Conservation (phyloP, 257 asterid species). For the Solanum piurae region DNA sequence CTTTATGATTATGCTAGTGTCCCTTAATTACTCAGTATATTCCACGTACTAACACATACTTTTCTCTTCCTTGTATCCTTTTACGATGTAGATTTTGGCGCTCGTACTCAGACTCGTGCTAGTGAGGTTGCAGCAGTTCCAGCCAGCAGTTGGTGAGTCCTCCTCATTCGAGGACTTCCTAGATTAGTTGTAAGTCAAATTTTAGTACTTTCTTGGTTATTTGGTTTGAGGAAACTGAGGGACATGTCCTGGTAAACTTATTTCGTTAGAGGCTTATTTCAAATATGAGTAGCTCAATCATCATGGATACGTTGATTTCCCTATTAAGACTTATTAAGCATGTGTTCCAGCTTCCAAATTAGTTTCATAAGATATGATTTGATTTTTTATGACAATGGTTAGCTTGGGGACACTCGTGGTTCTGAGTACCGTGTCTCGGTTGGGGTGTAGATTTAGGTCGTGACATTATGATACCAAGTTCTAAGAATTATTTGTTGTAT, state of each 20-base stretch:
- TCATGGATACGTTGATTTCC: background rate
- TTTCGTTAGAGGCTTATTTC: background rate
- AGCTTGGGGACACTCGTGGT: background rate
- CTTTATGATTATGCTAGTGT: background rate
- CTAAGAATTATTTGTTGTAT: too few relatives aligned
- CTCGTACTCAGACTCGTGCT: background rate
- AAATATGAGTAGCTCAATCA: background rate
- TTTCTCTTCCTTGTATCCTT: background rate
- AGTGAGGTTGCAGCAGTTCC: background rate
- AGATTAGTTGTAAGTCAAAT: background rate
- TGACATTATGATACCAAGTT: background rate
- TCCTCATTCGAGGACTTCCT: background rate
- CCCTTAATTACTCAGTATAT: background rate
- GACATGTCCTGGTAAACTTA: background rate
- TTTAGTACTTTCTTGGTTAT: background rate
- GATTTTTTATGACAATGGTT: background rate
- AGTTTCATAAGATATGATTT: background rate
- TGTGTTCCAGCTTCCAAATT: background rate
- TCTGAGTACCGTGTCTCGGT: background rate
- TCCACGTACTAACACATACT: background rate
- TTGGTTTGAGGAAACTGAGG: background rate
- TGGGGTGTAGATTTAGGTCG: background rate
- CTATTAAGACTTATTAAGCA: background rate
- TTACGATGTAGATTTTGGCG: background rate
- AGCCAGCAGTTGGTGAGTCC: background rate